Conservation (phyloP, 78 protist genomes). For the Dictyostelium brefeldianum region DNA sequence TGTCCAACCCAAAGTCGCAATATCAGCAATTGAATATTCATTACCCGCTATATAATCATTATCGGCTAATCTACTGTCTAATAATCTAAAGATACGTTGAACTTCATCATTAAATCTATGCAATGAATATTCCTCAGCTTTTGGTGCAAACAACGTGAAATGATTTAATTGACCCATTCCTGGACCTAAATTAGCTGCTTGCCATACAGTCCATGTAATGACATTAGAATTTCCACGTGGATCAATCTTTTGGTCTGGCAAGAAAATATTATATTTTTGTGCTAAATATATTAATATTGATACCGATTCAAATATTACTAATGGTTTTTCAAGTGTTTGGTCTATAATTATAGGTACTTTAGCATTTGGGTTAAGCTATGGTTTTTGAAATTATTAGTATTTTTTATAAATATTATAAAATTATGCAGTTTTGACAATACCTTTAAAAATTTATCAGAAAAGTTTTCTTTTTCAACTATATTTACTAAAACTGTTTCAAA, state of each 20-base stretch:
- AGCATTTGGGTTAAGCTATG: slow-evolving; percentile 85
- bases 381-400: too few species aligned
- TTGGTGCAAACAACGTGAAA: slow-evolving; percentile 56
- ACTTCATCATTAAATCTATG: slow-evolving; percentile 84
- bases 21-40: slow-evolving; percentile 90
- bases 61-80: too few species aligned
- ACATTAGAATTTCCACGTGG: background rate
- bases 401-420: too few species aligned
- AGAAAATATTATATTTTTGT: slow-evolving; percentile 79
- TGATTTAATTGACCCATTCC: too few species aligned
- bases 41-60: too few species aligned
- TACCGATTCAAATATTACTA: slow-evolving; percentile 87
- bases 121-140: slow-evolving; percentile 35
- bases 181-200: slow-evolving; percentile 60
- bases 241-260: slow-evolving; percentile 3
- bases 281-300: slow-evolving; percentile 90
- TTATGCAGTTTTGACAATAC: too few species aligned
- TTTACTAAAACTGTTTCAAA: background rate
- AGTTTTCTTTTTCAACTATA: background rate
- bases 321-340: slow-evolving; percentile 44
- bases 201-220: slow-evolving; percentile 87
- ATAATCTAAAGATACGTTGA: slow-evolving; percentile 84
- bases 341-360: slow-evolving; percentile 91
- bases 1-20: background rate
- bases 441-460: background rate